phyloP scores from a whole-genome alignment of 2,329 filamentous ascomycete genomes.

The Beauveria sp. region DNA sequence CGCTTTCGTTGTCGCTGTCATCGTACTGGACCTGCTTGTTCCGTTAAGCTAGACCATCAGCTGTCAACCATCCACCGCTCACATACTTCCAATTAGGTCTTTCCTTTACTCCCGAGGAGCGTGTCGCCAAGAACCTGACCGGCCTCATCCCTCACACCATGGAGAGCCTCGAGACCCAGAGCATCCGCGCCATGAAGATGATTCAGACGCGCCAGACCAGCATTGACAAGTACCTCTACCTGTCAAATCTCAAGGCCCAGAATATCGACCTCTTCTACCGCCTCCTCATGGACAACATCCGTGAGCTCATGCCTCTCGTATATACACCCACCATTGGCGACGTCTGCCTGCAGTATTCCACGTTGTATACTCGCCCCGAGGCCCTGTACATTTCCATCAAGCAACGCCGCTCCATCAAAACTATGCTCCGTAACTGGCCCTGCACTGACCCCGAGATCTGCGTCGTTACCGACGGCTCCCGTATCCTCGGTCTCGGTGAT shows the following conservation, averaged over 20 bases:
- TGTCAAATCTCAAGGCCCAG: constrained; percentile 65
- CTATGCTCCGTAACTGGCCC: constrained; percentile 90
- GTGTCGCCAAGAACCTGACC: constrained; percentile 56
- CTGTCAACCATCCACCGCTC: constrained; percentile 9
- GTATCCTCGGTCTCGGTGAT: constrained; percentile 87
- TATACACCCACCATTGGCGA: constrained; percentile 91
- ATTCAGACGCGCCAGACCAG: constrained; percentile 60
- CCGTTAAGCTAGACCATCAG: not conserved
- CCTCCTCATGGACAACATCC: constrained; percentile 66
- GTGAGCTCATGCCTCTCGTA: constrained; percentile 74
- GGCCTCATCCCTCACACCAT: constrained; percentile 58
- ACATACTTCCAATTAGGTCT: constrained; percentile 37
- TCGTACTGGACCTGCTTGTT: not conserved
- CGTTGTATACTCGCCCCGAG: constrained; percentile 91
- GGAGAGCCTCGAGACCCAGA: constrained; percentile 53
- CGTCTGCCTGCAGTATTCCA: constrained; percentile 92
- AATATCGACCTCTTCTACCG: constrained; percentile 80
- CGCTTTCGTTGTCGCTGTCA: not conserved
- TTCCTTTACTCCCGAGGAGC: constrained; percentile 57
- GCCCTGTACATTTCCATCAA: constrained; percentile 93
- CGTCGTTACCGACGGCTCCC: constrained; percentile 91
- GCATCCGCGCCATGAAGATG: constrained; percentile 63
- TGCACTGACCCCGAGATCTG: constrained; percentile 86
- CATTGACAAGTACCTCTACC: constrained; percentile 79
- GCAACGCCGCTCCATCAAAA: constrained; percentile 82